phyloP scores from a whole-genome alignment of 2,329 filamentous ascomycete genomes.

The Cladosporium phlei region DNA sequence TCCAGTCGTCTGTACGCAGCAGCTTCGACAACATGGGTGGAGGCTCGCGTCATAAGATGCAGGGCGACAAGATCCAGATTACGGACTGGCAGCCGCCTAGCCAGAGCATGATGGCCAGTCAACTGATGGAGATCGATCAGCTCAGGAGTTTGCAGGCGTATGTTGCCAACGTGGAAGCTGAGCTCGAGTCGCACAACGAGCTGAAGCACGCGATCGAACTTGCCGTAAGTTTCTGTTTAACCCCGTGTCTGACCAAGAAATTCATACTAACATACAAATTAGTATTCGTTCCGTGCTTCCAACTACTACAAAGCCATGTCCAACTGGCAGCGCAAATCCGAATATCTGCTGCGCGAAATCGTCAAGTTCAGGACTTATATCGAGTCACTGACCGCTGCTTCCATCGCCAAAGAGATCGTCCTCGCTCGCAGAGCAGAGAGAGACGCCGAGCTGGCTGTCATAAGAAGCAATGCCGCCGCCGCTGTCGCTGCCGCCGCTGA shows the following conservation, averaged over 20 bases:
- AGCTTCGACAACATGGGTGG: constrained; percentile 49
- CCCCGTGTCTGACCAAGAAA: too few relatives aligned
- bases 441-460: constrained; percentile 7
- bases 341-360: constrained; percentile 85
- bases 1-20: constrained; percentile 52
- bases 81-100: constrained; percentile 85
- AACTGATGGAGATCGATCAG: constrained; percentile 74
- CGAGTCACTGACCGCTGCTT: constrained; percentile 71
- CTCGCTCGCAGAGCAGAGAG: constrained; percentile 6
- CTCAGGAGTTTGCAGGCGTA: constrained; percentile 69
- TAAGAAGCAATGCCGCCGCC: constrained; percentile 1
- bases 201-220: constrained; percentile 81
- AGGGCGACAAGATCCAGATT: constrained; percentile 78
- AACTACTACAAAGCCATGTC: constrained; percentile 82
- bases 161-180: constrained; percentile 78
- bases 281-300: constrained; percentile 76
- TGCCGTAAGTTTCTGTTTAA: constrained; percentile 54
- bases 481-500: constrained; percentile 1
- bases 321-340: constrained; percentile 96
- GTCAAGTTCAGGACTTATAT: constrained; percentile 97
- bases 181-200: constrained; percentile 82
- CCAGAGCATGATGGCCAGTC: constrained; percentile 83
- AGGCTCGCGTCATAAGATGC: constrained; percentile 60
- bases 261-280: neutral
- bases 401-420: constrained; percentile 65